These are phyloP conservation scores for Termitomyces sp. DNA, from an alignment of 768 basidiomycete genomes.

Conservation along the genomic window DNA sequence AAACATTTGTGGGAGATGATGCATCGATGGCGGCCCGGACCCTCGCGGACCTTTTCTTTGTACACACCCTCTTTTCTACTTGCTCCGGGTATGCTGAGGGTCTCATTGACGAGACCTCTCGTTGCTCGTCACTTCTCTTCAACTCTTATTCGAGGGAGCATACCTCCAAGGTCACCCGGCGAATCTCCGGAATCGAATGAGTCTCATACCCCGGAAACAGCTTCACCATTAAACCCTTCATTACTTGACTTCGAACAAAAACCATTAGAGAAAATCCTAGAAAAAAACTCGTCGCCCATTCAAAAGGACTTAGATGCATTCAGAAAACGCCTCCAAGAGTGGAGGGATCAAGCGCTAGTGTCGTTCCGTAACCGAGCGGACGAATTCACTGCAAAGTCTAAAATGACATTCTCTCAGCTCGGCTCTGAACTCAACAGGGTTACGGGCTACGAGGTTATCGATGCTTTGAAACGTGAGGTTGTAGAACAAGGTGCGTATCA, in stretches of 20 bases:
- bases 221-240: conserved; percentile 5
- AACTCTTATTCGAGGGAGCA: conserved; percentile 27
- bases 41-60: background rate
- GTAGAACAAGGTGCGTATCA: conserved; percentile 70
- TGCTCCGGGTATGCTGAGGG: conserved; percentile 30
- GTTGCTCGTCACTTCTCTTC: conserved; percentile 27
- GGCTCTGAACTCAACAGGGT: conserved; percentile 80
- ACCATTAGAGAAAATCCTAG: conserved; percentile 1
- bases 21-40: background rate
- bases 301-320: conserved; percentile 32
- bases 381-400: conserved; percentile 52
- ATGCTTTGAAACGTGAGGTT: conserved; percentile 73
- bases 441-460: conserved; percentile 91
- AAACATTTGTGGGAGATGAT: too few species aligned
- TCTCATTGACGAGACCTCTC: conserved; percentile 25
- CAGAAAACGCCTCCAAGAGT: conserved; percentile 41
- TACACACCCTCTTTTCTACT: background rate
- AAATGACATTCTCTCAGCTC: conserved; percentile 64
- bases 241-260: conserved; percentile 6
- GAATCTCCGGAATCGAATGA: conserved; percentile 1
- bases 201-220: conserved; percentile 12
- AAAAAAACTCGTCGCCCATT: conserved; percentile 11
- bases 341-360: conserved; percentile 44
- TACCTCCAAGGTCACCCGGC: conserved; percentile 14
- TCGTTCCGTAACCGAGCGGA: conserved; percentile 53